phyloP scores from a whole-genome alignment of 768 basidiomycete genomes.

The Tylopilus intermedius region DNA sequence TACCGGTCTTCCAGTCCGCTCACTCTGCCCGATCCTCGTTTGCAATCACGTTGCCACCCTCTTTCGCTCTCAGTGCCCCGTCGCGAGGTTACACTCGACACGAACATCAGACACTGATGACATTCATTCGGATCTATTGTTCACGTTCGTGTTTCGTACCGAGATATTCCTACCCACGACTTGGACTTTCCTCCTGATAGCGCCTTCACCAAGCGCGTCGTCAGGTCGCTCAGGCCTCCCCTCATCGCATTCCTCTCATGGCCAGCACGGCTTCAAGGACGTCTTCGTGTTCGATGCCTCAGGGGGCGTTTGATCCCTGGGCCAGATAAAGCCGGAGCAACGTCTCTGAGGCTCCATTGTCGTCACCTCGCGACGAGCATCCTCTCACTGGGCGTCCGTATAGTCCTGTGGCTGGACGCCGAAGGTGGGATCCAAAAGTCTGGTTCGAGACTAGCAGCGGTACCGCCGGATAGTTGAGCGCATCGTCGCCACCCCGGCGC shows the following conservation, averaged over 20 bases:
- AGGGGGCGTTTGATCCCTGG: constrained; percentile 49
- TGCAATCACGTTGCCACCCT: too few species aligned
- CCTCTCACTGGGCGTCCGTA: not conserved
- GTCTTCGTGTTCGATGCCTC: constrained; percentile 62
- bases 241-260: constrained; percentile 27
- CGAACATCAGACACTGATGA: constrained; percentile 27
- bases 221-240: constrained; percentile 27
- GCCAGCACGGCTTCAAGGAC: constrained; percentile 54
- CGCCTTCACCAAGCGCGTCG: constrained; percentile 26
- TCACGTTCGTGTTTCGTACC: constrained; percentile 44
- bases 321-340: constrained; percentile 47
- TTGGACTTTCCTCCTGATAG: constrained; percentile 31
- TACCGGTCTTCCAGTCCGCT: too few species aligned
- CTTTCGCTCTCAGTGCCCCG: constrained; percentile 27
- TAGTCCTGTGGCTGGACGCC: too few species aligned
- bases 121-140: constrained; percentile 43
- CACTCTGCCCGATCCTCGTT: too few species aligned
- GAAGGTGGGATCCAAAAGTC: too few species aligned
- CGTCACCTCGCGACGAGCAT: constrained; percentile 47
- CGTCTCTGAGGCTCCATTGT: constrained; percentile 22
- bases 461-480: too few species aligned
- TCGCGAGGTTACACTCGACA: constrained; percentile 48
- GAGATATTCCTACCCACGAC: constrained; percentile 33
- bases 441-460: too few species aligned
- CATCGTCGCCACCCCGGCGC: too few species aligned